Percentiles rank a stretch among this genome's conserved stretches.
Conservation (phyloP, 192 early-diverging fungal genomes). For the Umbelopsis isabellina region DNA sequence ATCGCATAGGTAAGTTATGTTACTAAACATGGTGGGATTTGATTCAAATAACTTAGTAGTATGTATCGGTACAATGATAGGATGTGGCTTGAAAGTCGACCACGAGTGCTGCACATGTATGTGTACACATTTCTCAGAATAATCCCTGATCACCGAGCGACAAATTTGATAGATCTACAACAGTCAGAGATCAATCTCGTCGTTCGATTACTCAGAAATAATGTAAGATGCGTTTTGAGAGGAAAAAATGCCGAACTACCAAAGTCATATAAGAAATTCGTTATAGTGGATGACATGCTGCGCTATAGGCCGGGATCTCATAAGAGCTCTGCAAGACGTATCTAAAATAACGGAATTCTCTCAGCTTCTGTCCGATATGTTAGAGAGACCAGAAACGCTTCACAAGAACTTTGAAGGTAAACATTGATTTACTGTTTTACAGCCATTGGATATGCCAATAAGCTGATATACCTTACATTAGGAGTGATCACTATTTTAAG, state of each 20-base stretch:
- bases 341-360: slow-evolving; percentile 54
- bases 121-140: slow-evolving; percentile 55
- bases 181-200: slow-evolving; percentile 55
- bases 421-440: neutral
- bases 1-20: slow-evolving; percentile 33
- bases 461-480: neutral
- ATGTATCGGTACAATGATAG: neutral
- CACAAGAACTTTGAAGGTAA: slow-evolving; percentile 57
- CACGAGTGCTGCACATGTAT: slow-evolving; percentile 42
- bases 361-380: slow-evolving; percentile 61
- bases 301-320: slow-evolving; percentile 66
- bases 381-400: slow-evolving; percentile 53
- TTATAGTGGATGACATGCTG: slow-evolving; percentile 52
- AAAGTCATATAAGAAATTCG: neutral
- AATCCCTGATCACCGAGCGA: slow-evolving; percentile 54
- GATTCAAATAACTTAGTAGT: neutral
- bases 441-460: neutral
- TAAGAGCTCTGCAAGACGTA: slow-evolving; percentile 67
- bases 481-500: slow-evolving; percentile 61
- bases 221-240: slow-evolving; percentile 39
- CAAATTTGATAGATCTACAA: slow-evolving; percentile 42
- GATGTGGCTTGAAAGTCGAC: slow-evolving; percentile 32
- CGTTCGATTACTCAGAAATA: slow-evolving; percentile 55
- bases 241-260: neutral
- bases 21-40: no score